phyloP scores from a whole-genome alignment of 2,329 filamentous ascomycete species.

The Phialophora macrospora region DNA sequence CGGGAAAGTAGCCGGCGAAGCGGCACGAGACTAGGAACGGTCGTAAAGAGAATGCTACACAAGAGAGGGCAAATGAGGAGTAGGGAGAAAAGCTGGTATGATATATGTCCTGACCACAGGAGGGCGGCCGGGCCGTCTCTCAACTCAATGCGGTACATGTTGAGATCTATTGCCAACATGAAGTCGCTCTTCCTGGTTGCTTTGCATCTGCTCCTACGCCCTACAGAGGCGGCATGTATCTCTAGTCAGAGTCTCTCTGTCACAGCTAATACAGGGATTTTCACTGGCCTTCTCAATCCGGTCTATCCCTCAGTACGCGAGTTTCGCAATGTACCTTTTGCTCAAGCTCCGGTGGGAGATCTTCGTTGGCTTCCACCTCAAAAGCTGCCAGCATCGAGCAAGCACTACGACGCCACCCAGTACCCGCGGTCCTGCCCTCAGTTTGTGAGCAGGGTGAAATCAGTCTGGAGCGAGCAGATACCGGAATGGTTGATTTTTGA shows the following conservation, averaged over 20 bases:
- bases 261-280: slow-evolving; percentile 33
- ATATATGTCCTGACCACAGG: neutral
- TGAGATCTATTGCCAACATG: neutral
- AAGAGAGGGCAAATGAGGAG: slow-evolving; percentile 3
- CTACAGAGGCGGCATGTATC: slow-evolving; percentile 1
- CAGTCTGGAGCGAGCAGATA: slow-evolving; percentile 15
- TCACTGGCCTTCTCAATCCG: slow-evolving; percentile 44
- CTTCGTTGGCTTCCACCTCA: slow-evolving; percentile 44
- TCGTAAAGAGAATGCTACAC: neutral
- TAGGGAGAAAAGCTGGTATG: neutral
- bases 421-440: slow-evolving; percentile 13
- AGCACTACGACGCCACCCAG: slow-evolving; percentile 13
- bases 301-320: slow-evolving; percentile 46
- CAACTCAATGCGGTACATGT: neutral
- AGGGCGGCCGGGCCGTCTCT: neutral
- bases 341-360: slow-evolving; percentile 44
- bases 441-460: slow-evolving; percentile 16
- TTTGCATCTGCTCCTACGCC: neutral
- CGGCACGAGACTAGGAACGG: neutral
- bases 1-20: slow-evolving; percentile 10
- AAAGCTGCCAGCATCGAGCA: slow-evolving; percentile 5
- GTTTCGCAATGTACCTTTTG: slow-evolving; percentile 48
- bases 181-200: neutral
- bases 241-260: slow-evolving; percentile 13
- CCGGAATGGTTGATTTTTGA: slow-evolving; percentile 16